These are phyloP conservation scores for Syncephalastrum sp. DNA, from an alignment of 371 early-diverging fungal species.

Conservation along the genomic window DNA sequence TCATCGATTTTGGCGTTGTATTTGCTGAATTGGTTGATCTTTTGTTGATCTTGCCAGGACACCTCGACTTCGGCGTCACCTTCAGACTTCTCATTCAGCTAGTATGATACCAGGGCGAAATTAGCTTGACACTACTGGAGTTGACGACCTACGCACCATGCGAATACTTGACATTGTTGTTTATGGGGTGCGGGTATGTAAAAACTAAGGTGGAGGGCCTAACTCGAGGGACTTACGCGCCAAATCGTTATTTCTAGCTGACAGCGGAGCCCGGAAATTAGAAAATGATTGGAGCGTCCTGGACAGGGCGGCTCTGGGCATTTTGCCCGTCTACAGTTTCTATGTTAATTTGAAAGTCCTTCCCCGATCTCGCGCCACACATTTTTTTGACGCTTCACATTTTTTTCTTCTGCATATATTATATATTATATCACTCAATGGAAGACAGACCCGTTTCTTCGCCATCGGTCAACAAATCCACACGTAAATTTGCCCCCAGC, in stretches of 20 bases:
- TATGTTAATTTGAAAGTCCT: too few relatives aligned
- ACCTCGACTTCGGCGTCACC: constrained; percentile 90
- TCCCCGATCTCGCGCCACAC: too few relatives aligned
- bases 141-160: constrained; percentile 9
- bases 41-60: constrained; percentile 91
- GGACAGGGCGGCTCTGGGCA: too few relatives aligned
- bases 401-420: too few relatives aligned
- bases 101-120: background rate
- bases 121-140: background rate
- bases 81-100: constrained; percentile 66
- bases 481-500: constrained; percentile 40
- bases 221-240: too few relatives aligned
- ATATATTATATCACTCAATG: constrained; percentile 29
- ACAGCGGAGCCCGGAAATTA: too few relatives aligned
- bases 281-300: too few relatives aligned
- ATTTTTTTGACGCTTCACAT: too few relatives aligned
- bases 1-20: constrained; percentile 76
- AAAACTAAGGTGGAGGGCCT: too few relatives aligned
- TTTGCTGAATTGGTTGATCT: constrained; percentile 92
- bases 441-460: constrained; percentile 5
- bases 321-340: too few relatives aligned
- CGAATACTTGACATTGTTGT: constrained; percentile 19
- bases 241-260: too few relatives aligned
- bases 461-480: constrained; percentile 32
- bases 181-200: constrained; percentile 1